Conservation (phyloP, 2,329 filamentous ascomycete genomes). For the Colletotrichum lini region DNA sequence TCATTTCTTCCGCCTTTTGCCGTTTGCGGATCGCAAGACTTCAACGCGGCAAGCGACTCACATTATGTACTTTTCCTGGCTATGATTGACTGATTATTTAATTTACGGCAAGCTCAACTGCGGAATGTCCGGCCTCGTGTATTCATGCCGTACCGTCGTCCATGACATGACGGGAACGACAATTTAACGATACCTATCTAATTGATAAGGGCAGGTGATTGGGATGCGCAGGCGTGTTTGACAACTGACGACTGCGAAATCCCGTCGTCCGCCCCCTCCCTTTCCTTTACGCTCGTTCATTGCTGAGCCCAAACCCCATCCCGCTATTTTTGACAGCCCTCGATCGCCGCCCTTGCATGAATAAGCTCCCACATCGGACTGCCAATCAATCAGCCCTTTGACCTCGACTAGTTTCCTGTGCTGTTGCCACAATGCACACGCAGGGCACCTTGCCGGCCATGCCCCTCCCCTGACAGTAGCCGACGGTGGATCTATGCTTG, state of each 20-base stretch:
- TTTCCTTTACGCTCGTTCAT: neutral
- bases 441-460: slow-evolving; percentile 26
- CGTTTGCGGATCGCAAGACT: slow-evolving; percentile 11
- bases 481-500: slow-evolving; percentile 12
- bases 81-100: neutral
- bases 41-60: neutral
- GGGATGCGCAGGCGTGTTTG: slow-evolving; percentile 11
- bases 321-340: slow-evolving; percentile 25
- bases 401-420: slow-evolving; percentile 1
- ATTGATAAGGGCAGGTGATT: slow-evolving; percentile 4
- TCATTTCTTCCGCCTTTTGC: slow-evolving; percentile 10
- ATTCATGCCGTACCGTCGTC: neutral
- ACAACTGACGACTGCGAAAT: slow-evolving; percentile 7
- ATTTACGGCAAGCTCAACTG: neutral
- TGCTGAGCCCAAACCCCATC: slow-evolving; percentile 12
- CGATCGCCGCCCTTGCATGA: slow-evolving; percentile 38
- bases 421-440: slow-evolving; percentile 11
- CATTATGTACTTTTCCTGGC: neutral
- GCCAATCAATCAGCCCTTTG: slow-evolving; percentile 21
- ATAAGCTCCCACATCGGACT: slow-evolving; percentile 33
- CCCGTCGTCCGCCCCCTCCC: neutral
- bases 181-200: no score
- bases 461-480: slow-evolving; percentile 12
- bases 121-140: slow-evolving; percentile 15
- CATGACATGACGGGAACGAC: slow-evolving; percentile 18